Base-by-base conservation (phyloP, 805 yeast species). In the Candida krabiensis region DNA sequence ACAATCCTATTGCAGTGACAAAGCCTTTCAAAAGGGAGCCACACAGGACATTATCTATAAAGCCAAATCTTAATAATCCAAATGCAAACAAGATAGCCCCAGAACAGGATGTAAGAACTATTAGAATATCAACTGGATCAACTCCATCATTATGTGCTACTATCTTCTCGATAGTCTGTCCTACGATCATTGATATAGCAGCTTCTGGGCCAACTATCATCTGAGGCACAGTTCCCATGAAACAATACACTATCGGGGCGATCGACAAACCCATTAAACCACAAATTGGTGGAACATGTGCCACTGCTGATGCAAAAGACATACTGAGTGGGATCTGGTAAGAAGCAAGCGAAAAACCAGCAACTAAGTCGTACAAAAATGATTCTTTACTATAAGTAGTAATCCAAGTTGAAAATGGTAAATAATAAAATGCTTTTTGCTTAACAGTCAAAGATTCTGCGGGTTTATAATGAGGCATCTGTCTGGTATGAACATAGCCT, bases 151-250 rank as follows among this genome's bases (percentile, higher is more conserved):
- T 64, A 48, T 66, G 79, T 16, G 65, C 70, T 17, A 71, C 50
- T 31, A 71, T 58, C n/a, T 71, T 76, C 42, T 82, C 84, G 8
- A 86, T 77, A 0, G 83, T 79, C 50, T 84, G 91, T 2, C 96
- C 96, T 18, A 85, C 80, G 11, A 89, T 79, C 50, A 90, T 67
- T 0, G 95, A 86, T 7, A 87, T 79, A 0, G 96, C 90, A 14
- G 91, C 90, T 59, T 89, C 95, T 1, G 96, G 96, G 0, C 96
- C 96, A 14, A 89, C 95, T 27, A 88, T 80, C 83, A 89, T 78
- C 42, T 82, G 83, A 0, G 96, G 96, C 1, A 88, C 95, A 0
- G 93, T 77, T 0, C 96, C 96, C 42, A 88, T 69, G 3, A 88
- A 43, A 5, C 87, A 72, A 56, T 89, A 89, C 6, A 86, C 64